Evolutionary conservation across 75 land plant genomes (phyloP).

Genomic region (Chamaecyparis obtusa): DNA sequence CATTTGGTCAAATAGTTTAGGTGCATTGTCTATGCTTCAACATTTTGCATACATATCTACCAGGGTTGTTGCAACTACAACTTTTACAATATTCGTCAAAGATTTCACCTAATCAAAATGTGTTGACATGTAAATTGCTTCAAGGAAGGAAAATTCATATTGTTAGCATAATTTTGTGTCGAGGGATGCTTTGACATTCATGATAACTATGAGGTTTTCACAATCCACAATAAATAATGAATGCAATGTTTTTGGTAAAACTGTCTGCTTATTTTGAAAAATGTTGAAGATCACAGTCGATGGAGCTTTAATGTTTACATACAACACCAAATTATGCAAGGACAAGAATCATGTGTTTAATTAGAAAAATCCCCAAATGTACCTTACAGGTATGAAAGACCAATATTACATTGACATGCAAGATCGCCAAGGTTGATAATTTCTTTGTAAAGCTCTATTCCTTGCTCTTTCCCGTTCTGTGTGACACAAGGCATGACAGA

Average conservation of each 20-base stretch:
- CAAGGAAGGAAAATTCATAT: too few species aligned
- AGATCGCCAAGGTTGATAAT: constrained; percentile 79
- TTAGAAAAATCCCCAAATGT: neutral
- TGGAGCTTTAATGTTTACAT: neutral
- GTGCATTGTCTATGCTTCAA: too few species aligned
- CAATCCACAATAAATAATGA: too few species aligned
- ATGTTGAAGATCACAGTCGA: too few species aligned
- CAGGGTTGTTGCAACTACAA: too few species aligned
- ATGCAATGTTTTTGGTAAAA: too few species aligned
- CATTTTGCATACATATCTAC: too few species aligned
- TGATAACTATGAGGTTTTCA: too few species aligned
- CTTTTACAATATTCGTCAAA: too few species aligned
- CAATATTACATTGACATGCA: constrained; percentile 84
- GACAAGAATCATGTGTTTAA: neutral
- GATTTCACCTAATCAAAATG: too few species aligned
- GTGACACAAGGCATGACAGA: neutral
- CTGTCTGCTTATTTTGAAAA: too few species aligned
- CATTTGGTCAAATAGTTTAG: too few species aligned
- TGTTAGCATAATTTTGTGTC: neutral
- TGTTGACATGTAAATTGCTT: neutral
- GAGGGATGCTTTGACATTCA: neutral
- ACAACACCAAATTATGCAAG: neutral
- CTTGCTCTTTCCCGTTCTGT: constrained; percentile 54
- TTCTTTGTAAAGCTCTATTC: constrained; percentile 42
- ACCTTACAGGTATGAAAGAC: constrained; percentile 71